Evolutionary conservation across 2,329 filamentous ascomycete genomes (phyloP), one percentile per base, ranked within the genome.

Genomic region (Tolypocladium sp.): DNA sequence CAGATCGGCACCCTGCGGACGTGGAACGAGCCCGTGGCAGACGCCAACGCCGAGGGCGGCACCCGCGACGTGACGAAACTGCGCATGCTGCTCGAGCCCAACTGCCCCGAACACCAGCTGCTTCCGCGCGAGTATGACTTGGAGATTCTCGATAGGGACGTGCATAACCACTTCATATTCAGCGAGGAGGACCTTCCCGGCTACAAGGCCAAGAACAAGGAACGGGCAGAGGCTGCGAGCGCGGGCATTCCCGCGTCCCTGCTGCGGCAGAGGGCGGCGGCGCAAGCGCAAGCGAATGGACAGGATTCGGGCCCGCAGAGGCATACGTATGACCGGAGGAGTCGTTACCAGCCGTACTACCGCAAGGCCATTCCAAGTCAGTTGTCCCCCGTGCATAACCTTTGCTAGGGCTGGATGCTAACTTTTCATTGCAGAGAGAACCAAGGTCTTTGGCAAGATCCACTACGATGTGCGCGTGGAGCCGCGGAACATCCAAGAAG

Each of bases 51-150:
- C 30, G 77, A 81, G 66, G 75, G 78, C 17, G 65, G 64, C 57
- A 60, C 60, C 20, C 65, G 66, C 35, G 65, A 70, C 33, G 63
- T 71, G 61, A 73, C 70, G 30, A 73, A 78, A 70, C 72, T 75
- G 61, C 78, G 77, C 60, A 89, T 96, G 76, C 82, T 91, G 62
- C 80, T 96, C 51, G 78, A 81, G 67, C 80, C 80, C 27, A 80
- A 85, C 57, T 78, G 88, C 56, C 78, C 83, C 9, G 80, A 85
- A 63, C 91, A 96, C 70, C 82, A 88, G 65, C 76, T 81, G 6
- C 80, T 97, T n/a, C 92, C 92, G 13, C 91, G 91, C 69, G 91
- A 96, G 69, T 99, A 97, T 74, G 84, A 91, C 64, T 77, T 97
- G 60, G 86, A 91, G 54, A 80, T 91, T 54, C 86, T 75, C 58